Percentiles rank a stretch among this genome's conserved stretches.
phyloP scores from a whole-genome alignment of 2,329 filamentous ascomycete species.

The Fusarium brachygibbosum region DNA sequence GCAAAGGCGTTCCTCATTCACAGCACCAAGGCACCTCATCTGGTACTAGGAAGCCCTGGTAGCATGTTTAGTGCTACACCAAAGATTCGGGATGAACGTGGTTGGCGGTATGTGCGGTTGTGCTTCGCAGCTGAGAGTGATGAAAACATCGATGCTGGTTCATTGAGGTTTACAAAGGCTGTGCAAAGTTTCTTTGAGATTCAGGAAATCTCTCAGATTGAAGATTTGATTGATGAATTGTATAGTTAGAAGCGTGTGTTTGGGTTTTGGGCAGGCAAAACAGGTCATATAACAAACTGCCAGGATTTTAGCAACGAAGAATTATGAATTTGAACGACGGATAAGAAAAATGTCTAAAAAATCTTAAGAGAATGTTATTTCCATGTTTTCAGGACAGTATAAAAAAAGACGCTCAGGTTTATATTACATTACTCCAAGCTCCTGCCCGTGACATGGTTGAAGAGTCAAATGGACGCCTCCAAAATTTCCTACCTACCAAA shows the following conservation, averaged over 20 bases:
- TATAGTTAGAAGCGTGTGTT: constrained; percentile 15
- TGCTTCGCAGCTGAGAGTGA: constrained; percentile 90
- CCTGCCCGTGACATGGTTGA: too few species aligned
- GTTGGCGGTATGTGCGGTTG: constrained; percentile 80
- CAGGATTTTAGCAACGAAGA: not conserved
- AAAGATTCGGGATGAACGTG: constrained; percentile 68
- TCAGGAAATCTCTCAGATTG: constrained; percentile 74
- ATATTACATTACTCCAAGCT: too few species aligned
- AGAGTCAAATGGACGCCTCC: too few species aligned
- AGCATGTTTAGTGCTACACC: constrained; percentile 78
- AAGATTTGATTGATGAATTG: constrained; percentile 67
- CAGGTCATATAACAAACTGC: constrained; percentile 4
- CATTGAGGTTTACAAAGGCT: constrained; percentile 75
- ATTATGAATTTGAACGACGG: not conserved
- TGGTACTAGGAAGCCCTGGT: constrained; percentile 79
- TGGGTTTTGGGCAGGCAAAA: not conserved
- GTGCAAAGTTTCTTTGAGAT: constrained; percentile 83
- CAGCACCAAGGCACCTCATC: constrained; percentile 76
- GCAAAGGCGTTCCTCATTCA: constrained; percentile 77
- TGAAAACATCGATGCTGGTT: constrained; percentile 73
- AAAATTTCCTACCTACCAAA: too few species aligned
- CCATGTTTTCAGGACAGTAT: too few species aligned
- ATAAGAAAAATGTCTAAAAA: not conserved
- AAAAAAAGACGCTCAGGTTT: too few species aligned
- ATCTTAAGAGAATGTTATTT: not conserved